Evolutionary conservation across 1,284 basidiomycete species (phyloP), one percentile per base, ranked within the genome.

Genomic region (Ustilago trichophora): DNA sequence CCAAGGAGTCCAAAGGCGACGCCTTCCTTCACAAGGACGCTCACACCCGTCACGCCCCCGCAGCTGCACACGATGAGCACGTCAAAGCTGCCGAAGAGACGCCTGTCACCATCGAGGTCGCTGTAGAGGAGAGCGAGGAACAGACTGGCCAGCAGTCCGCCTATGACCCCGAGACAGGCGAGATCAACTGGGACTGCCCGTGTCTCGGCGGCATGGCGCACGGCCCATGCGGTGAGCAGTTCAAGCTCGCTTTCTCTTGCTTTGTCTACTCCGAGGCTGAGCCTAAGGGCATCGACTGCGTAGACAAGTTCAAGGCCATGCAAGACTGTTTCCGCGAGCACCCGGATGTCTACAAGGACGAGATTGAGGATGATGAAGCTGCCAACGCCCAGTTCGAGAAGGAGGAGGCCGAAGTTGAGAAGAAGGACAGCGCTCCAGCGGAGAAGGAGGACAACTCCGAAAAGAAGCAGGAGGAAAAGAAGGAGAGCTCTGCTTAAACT

Each of bases 181-280:
- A 79, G 59, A 81, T 82, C 59, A 82, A 82, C 58, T 82, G 80
- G 80, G 80, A 82, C 68, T 82, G 81, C 66, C 80, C 81, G 67
- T 98, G 95, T 82, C 88, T 98, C 11, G 95, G 95, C 22, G 96
- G 95, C 51, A 98, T 98, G 96, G 94, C 96, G 3, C 86, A 97
- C 77, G 96, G 96, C 6, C 93, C 94, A 2, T 99, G 95, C 79
- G 95, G 95, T 11, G 86, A 88, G 67, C 87, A 98, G 77, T 99
- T 99, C 85, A 90, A 91, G 74, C 90, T 90, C 63, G 95, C 96
- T 0, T 99, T 99, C 84, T 92, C 92, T 34, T 99, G 95, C 84
- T 99, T 99, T 76, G 88, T 99, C 6, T 91, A 88, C 83, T 94
- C 91, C 9, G 93, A 97, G 80, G 87, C 88, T 52, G 96, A 98